Evolutionary conservation across 768 basidiomycete genomes (phyloP), one percentile per base, ranked within the genome.

Genomic region (Auricularia auricula-judae): DNA sequence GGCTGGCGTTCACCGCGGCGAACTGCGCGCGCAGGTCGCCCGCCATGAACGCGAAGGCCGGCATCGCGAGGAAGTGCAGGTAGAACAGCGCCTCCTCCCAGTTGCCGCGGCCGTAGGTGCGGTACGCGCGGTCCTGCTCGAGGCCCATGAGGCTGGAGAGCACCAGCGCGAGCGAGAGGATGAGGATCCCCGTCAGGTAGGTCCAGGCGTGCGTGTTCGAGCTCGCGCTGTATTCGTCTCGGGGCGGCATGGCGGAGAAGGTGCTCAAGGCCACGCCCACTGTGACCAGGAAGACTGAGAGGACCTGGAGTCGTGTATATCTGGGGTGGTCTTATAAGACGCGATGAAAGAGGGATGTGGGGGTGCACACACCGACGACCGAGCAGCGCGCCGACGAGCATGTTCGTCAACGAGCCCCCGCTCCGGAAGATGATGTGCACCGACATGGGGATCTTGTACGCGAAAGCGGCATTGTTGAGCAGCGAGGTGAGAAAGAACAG

Each of bases 1-100:
- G 77, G 36, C 81, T 77, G 29, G 73, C 68, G 61, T 76, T 79
- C 35, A 87, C 71, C 0, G 73, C 67, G 2, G 69, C 65, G 33
- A 84, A 71, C 68, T 88, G 87, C 0, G 71, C 64, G 7, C 69
- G 53, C 64, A 93, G 77, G 70, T 82, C 83, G 21, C 76, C 69
- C 0, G 84, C 76, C 44, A 89, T 76, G 64, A 84, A 83, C 65
- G 81, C 66, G 76, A 93, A 93, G 79, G 92, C 80, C 4, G 90
- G 91, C 12, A 93, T 79, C 12, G 86, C 83, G 63, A 93, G 82
- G 70, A 87, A 84, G 74, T 93, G 91, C 23, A 91, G 80, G 76
- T 93, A 98, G 77, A 96, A 98, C 83, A 98, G 85, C 61, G 85
- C 87, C 75, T 97, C 94, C 70, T 88, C 84, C 94, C 94, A 97